Conservation (phyloP, 257 asterid species). For the Gentiana straminea region DNA sequence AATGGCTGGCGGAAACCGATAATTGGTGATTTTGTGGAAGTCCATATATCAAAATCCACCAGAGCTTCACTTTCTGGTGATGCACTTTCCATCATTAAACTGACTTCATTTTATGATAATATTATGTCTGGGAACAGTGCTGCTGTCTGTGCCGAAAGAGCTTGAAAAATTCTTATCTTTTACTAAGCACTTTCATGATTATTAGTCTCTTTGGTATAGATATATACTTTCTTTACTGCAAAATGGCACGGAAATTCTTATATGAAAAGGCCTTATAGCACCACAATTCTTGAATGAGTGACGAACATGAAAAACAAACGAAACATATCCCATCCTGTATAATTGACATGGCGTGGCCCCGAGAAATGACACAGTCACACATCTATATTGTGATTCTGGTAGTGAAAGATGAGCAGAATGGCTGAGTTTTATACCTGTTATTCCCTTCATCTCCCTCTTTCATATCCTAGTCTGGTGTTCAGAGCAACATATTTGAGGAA, state of each 20-base stretch:
- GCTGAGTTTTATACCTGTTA: too few species aligned
- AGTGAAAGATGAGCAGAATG: constrained; percentile 2
- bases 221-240: neutral
- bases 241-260: neutral
- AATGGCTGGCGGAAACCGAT: constrained; percentile 46
- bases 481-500: too few species aligned
- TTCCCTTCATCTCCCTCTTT: too few species aligned
- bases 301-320: too few species aligned
- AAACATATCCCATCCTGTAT: too few species aligned
- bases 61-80: constrained; percentile 81
- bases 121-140: constrained; percentile 27
- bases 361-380: too few species aligned
- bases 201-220: neutral
- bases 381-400: neutral
- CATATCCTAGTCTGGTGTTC: too few species aligned
- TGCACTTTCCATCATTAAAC: constrained; percentile 55
- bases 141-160: constrained; percentile 33
- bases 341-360: too few species aligned
- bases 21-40: constrained; percentile 78
- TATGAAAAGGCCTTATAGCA: too few species aligned
- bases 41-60: constrained; percentile 50
- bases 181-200: too few species aligned
- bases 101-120: constrained; percentile 51
- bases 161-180: constrained; percentile 9
- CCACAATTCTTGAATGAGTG: too few species aligned